Evolutionary conservation across 2,329 filamentous ascomycete species (phyloP), one percentile per base, ranked within the genome.

Genomic region (Dactylellina parvicollis): DNA sequence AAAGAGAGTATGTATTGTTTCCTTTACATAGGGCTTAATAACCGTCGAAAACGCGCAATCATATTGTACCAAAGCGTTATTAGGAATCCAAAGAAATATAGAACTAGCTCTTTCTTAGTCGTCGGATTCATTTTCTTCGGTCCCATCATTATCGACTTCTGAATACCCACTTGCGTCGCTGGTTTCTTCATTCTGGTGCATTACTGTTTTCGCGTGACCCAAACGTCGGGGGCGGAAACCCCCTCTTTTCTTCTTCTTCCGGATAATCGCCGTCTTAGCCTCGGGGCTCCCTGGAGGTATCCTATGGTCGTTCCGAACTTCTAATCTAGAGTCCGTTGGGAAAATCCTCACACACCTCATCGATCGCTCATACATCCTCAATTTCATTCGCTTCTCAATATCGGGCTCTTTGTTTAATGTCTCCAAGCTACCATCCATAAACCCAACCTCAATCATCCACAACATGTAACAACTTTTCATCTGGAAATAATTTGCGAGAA

Each of bases 381-480:
- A 2, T 12, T 47, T 3, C 18, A 60, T 9, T 5, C 40, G 16
- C 20, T 42, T 22, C 1, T 16, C 4, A 2, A 52, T 28, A 32
- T 44, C 52, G 3, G 3, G 2, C 14, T 57, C 42, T 18, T 2
- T 16, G 0, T 34, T 16, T 3, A 59, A 20, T 8, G 18, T 8
- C 4, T 69, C 64, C 18, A 18, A 32, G 1, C 1, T 20, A 2
- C 44, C 52, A 18, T 44, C 46, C 8, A 44, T 2, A 30, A 69
- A 55, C 5, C 64, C 64, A 34, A 69, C 18, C 18, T 69, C 64
- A 20, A 69, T 40, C 46, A 47, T 47, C 64, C 64, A 69, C 3
- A 69, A 36, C 64, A 52, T 54, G 34, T 54, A 69, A 0, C 1
- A 1, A 1, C 3, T 30, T 9, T 69, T 69, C 4, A 55, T 32